These are phyloP conservation scores for Crithidia expoeki DNA, from an alignment of 208 protist species.

Conservation along the genomic window DNA sequence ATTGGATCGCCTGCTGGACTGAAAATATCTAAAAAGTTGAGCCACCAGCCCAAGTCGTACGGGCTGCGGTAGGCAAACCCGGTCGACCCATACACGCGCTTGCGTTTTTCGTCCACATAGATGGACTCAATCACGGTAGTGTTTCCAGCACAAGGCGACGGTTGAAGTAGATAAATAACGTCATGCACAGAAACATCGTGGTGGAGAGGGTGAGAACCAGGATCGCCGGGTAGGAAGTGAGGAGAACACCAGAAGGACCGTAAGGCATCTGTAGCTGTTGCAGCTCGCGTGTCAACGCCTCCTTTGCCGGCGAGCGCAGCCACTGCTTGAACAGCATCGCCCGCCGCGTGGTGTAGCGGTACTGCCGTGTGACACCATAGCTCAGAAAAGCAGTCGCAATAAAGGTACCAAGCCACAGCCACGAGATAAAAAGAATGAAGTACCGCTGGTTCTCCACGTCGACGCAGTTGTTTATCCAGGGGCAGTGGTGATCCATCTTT, in stretches of 20 bases:
- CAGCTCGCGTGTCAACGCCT: constrained; percentile 8
- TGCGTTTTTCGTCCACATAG: constrained; percentile 48
- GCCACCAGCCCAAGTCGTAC: constrained; percentile 73
- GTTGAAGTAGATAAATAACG: constrained; percentile 50
- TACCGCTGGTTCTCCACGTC: constrained; percentile 84
- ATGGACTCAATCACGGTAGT: constrained; percentile 66
- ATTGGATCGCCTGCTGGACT: constrained; percentile 55
- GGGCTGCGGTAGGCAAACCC: constrained; percentile 53
- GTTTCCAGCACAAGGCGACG: constrained; percentile 46
- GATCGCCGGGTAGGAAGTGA: constrained; percentile 39
- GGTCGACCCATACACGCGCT: constrained; percentile 26
- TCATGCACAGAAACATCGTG: constrained; percentile 58
- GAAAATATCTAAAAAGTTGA: constrained; percentile 72
- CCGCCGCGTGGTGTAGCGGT: constrained; percentile 22
- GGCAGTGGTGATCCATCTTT: constrained; percentile 92
- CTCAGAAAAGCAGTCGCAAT: constrained; percentile 37
- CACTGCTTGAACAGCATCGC: constrained; percentile 9
- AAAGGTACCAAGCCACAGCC: constrained; percentile 50
- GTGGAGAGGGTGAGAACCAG: constrained; percentile 36
- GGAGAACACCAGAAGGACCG: constrained; percentile 25
- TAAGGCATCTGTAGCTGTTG: constrained; percentile 35
- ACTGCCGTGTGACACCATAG: constrained; percentile 32
- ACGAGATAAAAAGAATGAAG: constrained; percentile 74
- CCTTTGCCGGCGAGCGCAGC: constrained; percentile 8
- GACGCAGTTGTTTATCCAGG: constrained; percentile 92